Conservation (phyloP, 129 eudicot species). For the Flaveria bidentis region DNA sequence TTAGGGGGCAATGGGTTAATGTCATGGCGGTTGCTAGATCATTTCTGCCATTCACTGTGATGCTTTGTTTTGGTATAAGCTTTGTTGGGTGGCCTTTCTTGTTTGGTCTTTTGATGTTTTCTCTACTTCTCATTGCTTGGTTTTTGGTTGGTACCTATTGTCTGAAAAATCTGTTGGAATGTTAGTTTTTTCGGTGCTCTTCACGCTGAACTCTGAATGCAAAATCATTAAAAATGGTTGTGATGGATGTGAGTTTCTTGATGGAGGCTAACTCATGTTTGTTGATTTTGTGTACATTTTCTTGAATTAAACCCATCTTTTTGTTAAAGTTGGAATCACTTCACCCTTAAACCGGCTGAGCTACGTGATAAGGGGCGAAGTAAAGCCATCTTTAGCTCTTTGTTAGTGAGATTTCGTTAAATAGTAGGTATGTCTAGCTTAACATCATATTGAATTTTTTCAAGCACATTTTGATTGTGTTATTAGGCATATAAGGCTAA, state of each 20-base stretch:
- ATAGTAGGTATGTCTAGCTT: neutral
- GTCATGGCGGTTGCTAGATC: slow-evolving; percentile 58
- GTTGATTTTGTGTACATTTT: too few relatives aligned
- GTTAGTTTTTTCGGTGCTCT: slow-evolving; percentile 22
- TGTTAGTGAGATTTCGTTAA: neutral
- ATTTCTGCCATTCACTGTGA: slow-evolving; percentile 59
- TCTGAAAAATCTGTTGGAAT: slow-evolving; percentile 55
- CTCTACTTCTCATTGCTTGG: slow-evolving; percentile 60
- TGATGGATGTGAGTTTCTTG: neutral
- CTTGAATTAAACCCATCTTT: too few relatives aligned
- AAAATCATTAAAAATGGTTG: too few relatives aligned
- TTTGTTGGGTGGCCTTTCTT: slow-evolving; percentile 88
- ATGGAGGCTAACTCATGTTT: too few relatives aligned
- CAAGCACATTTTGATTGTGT: too few relatives aligned
- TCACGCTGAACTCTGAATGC: neutral
- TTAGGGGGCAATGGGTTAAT: slow-evolving; percentile 74
- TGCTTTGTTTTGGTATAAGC: slow-evolving; percentile 61
- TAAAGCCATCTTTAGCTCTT: too few relatives aligned
- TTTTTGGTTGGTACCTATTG: slow-evolving; percentile 56
- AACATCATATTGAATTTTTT: neutral
- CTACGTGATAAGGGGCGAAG: too few relatives aligned
- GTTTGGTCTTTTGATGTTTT: slow-evolving; percentile 59
- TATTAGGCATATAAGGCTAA: too few relatives aligned
- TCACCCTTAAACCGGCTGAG: too few relatives aligned
- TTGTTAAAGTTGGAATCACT: too few relatives aligned